Evolutionary conservation across 495 filamentous ascomycete genomes (phyloP).

Genomic region (Penicillium cataractarum): DNA sequence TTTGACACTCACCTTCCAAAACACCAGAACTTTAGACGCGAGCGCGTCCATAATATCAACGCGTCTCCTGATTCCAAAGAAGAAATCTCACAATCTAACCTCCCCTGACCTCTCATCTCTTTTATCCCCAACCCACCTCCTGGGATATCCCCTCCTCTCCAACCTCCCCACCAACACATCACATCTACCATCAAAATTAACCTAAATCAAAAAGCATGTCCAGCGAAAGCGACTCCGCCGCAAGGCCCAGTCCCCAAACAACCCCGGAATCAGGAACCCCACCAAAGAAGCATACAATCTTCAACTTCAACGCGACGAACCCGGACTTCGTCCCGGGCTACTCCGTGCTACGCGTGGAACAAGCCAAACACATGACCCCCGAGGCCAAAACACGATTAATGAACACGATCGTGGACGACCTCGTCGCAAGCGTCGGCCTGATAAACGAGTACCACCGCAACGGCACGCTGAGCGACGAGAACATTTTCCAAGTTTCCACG

Average conservation of each 20-base stretch:
- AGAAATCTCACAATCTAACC: not conserved
- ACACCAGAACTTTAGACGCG: no score
- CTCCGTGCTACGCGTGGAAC: conserved; percentile 21
- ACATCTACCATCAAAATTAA: not conserved
- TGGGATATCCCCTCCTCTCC: not conserved
- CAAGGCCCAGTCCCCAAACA: not conserved
- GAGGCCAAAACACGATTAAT: conserved; percentile 29
- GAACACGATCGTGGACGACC: conserved; percentile 35
- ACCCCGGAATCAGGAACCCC: not conserved
- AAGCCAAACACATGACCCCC: not conserved
- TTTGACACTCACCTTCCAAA: not conserved
- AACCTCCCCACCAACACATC: not conserved
- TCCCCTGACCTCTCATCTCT: not conserved
- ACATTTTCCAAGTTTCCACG: conserved; percentile 27
- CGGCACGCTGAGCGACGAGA: conserved; percentile 19
- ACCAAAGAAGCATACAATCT: not conserved
- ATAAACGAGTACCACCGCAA: conserved; percentile 24
- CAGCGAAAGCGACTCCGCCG: not conserved
- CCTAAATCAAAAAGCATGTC: not conserved
- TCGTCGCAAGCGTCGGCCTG: conserved; percentile 28
- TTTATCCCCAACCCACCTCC: not conserved
- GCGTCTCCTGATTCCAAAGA: not conserved
- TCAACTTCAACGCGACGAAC: not conserved
- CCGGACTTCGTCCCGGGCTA: not conserved
- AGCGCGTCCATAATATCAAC: not conserved